phyloP scores from a whole-genome alignment of 2,329 filamentous ascomycete genomes.

The Colletotrichum sp. region DNA sequence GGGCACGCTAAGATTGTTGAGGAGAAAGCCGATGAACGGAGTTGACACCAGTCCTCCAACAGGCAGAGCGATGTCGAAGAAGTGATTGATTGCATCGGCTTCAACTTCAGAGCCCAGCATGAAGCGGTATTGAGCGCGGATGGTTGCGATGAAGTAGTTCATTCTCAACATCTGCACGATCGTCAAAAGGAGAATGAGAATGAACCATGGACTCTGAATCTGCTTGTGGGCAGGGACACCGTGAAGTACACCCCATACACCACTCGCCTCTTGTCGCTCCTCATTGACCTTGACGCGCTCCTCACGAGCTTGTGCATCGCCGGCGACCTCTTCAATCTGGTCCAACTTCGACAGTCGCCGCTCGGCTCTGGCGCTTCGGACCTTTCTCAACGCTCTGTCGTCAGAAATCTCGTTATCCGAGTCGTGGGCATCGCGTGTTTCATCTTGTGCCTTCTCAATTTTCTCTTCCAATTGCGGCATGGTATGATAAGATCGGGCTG shows the following conservation, averaged over 20 bases:
- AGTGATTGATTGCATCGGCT: slow-evolving; percentile 41
- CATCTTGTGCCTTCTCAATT: slow-evolving; percentile 41
- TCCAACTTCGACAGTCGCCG: slow-evolving; percentile 62
- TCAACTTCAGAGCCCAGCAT: slow-evolving; percentile 59
- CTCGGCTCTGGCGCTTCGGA: slow-evolving; percentile 46
- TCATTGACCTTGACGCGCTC: slow-evolving; percentile 61
- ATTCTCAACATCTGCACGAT: slow-evolving; percentile 67
- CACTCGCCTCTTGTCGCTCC: slow-evolving; percentile 62
- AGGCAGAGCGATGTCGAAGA: slow-evolving; percentile 60
- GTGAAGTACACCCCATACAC: slow-evolving; percentile 77
- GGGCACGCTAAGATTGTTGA: slow-evolving; percentile 70
- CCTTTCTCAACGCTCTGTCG: slow-evolving; percentile 45
- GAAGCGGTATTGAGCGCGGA: slow-evolving; percentile 72
- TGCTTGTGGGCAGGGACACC: slow-evolving; percentile 67
- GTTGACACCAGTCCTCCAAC: slow-evolving; percentile 72
- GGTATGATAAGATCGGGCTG: slow-evolving; percentile 41
- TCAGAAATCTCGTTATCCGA: slow-evolving; percentile 61
- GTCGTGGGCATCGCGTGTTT: slow-evolving; percentile 48
- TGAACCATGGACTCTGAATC: slow-evolving; percentile 73
- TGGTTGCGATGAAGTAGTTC: slow-evolving; percentile 74
- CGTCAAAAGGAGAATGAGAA: slow-evolving; percentile 71
- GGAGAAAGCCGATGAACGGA: slow-evolving; percentile 73
- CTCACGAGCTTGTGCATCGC: slow-evolving; percentile 58
- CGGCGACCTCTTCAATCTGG: slow-evolving; percentile 68
- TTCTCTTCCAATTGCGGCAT: slow-evolving; percentile 42